A percentile compares a stretch with the other conserved stretches of the same genome.
These are phyloP conservation scores for Botrytis hyacinthi DNA, from an alignment of 2,329 filamentous ascomycete genomes.

Conservation along the genomic window DNA sequence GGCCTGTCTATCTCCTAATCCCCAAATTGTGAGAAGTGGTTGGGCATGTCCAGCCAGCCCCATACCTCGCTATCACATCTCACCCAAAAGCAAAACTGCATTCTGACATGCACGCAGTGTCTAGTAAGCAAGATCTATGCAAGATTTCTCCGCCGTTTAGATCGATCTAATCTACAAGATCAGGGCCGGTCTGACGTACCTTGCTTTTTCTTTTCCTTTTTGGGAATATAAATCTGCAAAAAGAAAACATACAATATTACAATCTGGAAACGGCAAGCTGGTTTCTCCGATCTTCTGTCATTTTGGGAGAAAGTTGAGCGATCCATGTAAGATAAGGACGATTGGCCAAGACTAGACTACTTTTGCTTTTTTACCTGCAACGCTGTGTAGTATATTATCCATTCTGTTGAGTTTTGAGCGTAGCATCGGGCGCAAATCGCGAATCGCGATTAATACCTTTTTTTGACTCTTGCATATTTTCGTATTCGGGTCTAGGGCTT, in stretches of 20 bases:
- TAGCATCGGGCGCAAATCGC: background rate
- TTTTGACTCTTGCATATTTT: background rate
- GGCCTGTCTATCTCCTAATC: background rate
- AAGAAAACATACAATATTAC: background rate
- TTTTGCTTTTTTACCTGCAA: background rate
- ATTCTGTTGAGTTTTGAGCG: background rate
- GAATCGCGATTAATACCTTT: background rate
- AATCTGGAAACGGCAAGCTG: background rate
- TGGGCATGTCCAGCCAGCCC: background rate
- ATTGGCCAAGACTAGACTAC: background rate
- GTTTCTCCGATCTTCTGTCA: background rate
- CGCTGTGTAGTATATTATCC: background rate
- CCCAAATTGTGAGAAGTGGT: background rate
- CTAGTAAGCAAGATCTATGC: background rate
- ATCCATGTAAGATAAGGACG: background rate
- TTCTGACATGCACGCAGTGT: background rate
- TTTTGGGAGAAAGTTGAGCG: background rate
- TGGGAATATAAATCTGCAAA: background rate
- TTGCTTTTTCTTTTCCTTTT: background rate
- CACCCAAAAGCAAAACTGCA: background rate
- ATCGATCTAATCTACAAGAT: background rate
- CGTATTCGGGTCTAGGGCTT: background rate
- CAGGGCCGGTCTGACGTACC: background rate
- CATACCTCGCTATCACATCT: background rate
- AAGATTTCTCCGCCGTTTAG: slow-evolving; percentile 3